Evolutionary conservation across 2,329 filamentous ascomycete genomes (phyloP), one percentile per base, ranked within the genome.

Genomic region (Albophoma yamanashiensis): DNA sequence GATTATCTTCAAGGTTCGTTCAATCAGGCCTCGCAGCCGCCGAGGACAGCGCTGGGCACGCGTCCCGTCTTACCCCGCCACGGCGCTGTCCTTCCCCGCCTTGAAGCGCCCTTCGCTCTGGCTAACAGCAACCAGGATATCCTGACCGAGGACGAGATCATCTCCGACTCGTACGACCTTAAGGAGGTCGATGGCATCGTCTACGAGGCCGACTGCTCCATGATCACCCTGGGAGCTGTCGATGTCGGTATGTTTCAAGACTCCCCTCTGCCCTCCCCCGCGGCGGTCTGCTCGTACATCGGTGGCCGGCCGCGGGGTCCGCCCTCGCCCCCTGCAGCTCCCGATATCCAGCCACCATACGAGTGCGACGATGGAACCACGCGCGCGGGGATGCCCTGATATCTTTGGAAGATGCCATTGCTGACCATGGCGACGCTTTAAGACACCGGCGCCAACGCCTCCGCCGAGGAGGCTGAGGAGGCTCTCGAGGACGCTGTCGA

Each of bases 381-480:
- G 31, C 27, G 47, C 27, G 25, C 15, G 47, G n/a, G 22, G 1
- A 27, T 14, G 47, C 45, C 15, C 3, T 8, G 4, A 17, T 22
- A 20, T 9, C 50, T 14, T 20, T 15, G 8, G 8, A 53, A 34
- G 43, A 43, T 58, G 50, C 45, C 22, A 39, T 42, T 36, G 45
- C 47, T 58, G 39, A 57, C 43, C 50, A n/a, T 4, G 5, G 27
- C 27, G 27, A 53, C 31, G 14, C 14, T 43, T 60, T 39, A 60
- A 91, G 89, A 94, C 76, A 94, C 83, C 71, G 94, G 94, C 76
- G 94, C 92, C 82, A 99, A 99, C 79, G 90, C 94, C 69, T 97
- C 93, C 69, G 92, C 94, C 64, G 94, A 97, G 82, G 93, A 89
- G 74, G 89, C 81, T 60, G 89, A 87, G 67, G 91, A 92, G 69